A percentile compares a stretch with the other conserved stretches of the same genome.
Conservation (phyloP, 805 yeast species). For the Candida broadrunensis region DNA sequence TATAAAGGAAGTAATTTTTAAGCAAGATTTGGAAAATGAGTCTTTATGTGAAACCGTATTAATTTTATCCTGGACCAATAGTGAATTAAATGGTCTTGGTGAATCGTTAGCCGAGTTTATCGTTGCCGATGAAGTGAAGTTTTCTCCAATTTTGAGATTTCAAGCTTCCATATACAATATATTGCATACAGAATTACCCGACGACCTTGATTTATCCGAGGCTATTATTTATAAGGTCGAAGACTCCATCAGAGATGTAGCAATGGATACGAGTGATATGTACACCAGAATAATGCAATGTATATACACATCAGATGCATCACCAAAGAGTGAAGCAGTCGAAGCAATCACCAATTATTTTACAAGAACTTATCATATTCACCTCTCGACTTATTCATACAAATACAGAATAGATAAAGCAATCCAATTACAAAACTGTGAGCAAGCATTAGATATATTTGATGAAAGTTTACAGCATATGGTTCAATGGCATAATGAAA, state of each 20-base stretch:
- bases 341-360: constrained; percentile 13
- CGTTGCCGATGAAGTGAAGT: constrained; percentile 18
- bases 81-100: not conserved
- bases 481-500: constrained; percentile 20
- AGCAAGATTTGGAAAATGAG: constrained; percentile 22
- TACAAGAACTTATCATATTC: constrained; percentile 4
- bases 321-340: constrained; percentile 19
- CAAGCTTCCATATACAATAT: constrained; percentile 14
- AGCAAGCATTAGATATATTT: constrained; percentile 25
- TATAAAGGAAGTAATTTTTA: constrained; percentile 12
- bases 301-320: constrained; percentile 9
- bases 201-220: constrained; percentile 4
- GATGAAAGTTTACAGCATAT: constrained; percentile 24
- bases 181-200: not conserved
- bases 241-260: not conserved
- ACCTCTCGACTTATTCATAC: constrained; percentile 19
- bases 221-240: constrained; percentile 1
- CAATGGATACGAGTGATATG: not conserved
- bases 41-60: constrained; percentile 17
- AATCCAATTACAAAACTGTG: constrained; percentile 13
- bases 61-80: constrained; percentile 7
- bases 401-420: constrained; percentile 28
- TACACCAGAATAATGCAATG: constrained; percentile 16
- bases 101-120: constrained; percentile 10
- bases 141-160: constrained; percentile 15